Evolutionary conservation across 208 protist species (phyloP).

Genomic region (Trypanosoma melophagium): DNA sequence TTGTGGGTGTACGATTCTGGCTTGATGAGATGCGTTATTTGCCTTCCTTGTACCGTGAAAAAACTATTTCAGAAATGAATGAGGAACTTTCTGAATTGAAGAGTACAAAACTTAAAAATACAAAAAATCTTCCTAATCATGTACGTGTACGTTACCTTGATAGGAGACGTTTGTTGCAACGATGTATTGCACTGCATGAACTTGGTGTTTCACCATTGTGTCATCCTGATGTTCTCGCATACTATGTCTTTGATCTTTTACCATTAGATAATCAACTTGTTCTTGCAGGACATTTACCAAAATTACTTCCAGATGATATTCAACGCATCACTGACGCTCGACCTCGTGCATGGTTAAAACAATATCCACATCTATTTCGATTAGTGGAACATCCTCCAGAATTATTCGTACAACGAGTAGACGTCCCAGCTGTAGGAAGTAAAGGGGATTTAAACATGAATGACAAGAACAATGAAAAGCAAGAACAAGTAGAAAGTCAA

Average conservation of each 20-base stretch:
- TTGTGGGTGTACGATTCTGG: conserved; percentile 36
- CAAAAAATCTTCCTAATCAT: conserved; percentile 20
- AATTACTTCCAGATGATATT: conserved; percentile 26
- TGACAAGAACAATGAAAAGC: too few relatives aligned
- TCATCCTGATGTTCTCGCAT: conserved; percentile 38
- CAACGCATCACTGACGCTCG: conserved; percentile 27
- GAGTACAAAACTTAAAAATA: background rate
- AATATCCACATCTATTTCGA: conserved; percentile 36
- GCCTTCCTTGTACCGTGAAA: conserved; percentile 23
- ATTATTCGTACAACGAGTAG: conserved; percentile 25
- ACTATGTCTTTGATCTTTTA: conserved; percentile 42
- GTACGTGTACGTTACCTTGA: conserved; percentile 20
- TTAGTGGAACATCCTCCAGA: conserved; percentile 31
- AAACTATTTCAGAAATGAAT: conserved; percentile 12
- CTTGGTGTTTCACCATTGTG: conserved; percentile 24
- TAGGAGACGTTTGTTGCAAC: conserved; percentile 17
- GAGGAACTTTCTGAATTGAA: conserved; percentile 15
- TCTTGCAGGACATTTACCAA: conserved; percentile 17
- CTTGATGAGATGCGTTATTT: conserved; percentile 31
- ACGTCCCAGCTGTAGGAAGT: background rate
- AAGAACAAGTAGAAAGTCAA: background rate
- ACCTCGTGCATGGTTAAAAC: conserved; percentile 22
- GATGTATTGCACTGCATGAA: conserved; percentile 33
- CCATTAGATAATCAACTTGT: conserved; percentile 29
- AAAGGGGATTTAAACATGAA: too few relatives aligned